Evolutionary conservation across 2,329 filamentous ascomycete genomes (phyloP).

Genomic region (Aspergillus sp.): DNA sequence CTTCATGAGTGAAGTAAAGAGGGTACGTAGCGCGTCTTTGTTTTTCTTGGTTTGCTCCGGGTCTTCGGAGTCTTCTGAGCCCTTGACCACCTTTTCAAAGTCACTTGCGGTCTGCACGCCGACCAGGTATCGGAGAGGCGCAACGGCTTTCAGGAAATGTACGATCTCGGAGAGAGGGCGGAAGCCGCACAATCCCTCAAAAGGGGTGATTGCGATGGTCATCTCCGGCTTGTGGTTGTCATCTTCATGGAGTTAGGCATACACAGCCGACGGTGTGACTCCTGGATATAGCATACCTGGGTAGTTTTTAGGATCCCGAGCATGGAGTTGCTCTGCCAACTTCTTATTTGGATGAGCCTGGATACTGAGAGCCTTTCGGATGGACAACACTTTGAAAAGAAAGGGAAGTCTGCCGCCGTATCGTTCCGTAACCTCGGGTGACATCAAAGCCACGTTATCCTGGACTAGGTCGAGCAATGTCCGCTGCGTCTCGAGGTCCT

Average conservation of each 20-base stretch:
- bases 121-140: constrained; percentile 68
- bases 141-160: constrained; percentile 75
- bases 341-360: constrained; percentile 97
- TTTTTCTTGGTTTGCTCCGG: constrained; percentile 60
- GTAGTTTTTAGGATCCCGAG: constrained; percentile 88
- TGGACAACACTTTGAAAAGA: constrained; percentile 96
- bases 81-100: constrained; percentile 61
- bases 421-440: constrained; percentile 69
- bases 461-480: constrained; percentile 85
- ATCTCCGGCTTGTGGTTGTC: constrained; percentile 99
- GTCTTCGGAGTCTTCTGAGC: constrained; percentile 57
- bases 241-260: constrained; percentile 54
- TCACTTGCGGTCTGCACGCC: constrained; percentile 58
- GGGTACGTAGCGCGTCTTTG: constrained; percentile 75
- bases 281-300: constrained; percentile 56
- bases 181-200: constrained; percentile 96
- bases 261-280: not conserved
- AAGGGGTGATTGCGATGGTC: constrained; percentile 96
- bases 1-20: constrained; percentile 82
- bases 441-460: constrained; percentile 83
- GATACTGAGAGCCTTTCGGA: constrained; percentile 94
- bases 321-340: constrained; percentile 85
- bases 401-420: constrained; percentile 88
- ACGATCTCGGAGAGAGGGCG: constrained; percentile 83
- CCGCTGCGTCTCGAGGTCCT: constrained; percentile 80